Evolutionary conservation across 192 early-diverging fungal genomes (phyloP).

Genomic region (Umbelopsis ramanniana): DNA sequence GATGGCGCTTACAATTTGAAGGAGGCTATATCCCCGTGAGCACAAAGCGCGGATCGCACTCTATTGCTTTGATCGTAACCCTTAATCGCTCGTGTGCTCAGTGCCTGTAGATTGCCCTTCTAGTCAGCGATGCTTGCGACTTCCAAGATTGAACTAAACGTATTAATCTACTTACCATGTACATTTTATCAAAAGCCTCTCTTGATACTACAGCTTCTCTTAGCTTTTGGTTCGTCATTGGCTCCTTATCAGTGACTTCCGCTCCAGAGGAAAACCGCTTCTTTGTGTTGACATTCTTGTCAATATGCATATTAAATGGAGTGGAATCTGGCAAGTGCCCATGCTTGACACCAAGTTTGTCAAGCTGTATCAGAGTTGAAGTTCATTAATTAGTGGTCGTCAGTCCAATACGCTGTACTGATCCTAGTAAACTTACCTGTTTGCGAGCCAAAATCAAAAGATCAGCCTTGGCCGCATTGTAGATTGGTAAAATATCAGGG

Average conservation of each 20-base stretch:
- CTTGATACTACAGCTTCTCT: conserved; percentile 56
- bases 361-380: conserved; percentile 58
- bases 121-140: not conserved
- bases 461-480: conserved; percentile 79
- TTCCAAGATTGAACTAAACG: not conserved
- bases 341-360: conserved; percentile 69
- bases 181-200: conserved; percentile 74
- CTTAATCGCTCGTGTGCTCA: conserved; percentile 69
- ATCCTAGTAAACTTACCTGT: conserved; percentile 56
- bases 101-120: conserved; percentile 42
- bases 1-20: conserved; percentile 69
- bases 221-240: conserved; percentile 72
- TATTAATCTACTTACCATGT: conserved; percentile 56
- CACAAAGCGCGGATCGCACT: conserved; percentile 58
- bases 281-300: conserved; percentile 32
- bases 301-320: conserved; percentile 58
- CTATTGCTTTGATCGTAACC: conserved; percentile 72
- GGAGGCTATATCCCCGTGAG: conserved; percentile 78
- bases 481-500: conserved; percentile 49
- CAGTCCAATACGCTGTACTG: not conserved
- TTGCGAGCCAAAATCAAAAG: conserved; percentile 73
- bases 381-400: conserved; percentile 3
- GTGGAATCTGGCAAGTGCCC: conserved; percentile 56
- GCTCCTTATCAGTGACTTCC: conserved; percentile 37
- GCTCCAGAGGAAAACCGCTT: conserved; percentile 20